These are phyloP conservation scores for Lactarius trivialis DNA, from an alignment of 768 basidiomycete genomes.

Conservation along the genomic window DNA sequence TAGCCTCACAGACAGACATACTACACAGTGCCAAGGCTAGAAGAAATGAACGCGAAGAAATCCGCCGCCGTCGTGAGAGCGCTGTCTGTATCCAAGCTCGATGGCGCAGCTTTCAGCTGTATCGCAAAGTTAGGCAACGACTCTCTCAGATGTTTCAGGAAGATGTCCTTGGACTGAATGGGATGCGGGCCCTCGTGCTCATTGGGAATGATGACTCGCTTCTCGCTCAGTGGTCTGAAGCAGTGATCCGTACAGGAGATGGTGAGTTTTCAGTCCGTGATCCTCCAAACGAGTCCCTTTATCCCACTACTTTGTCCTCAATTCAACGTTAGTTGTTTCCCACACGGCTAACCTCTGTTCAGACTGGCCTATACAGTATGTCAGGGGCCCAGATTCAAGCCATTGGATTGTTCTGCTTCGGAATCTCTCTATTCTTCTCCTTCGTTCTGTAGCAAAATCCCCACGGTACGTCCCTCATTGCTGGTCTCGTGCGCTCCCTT, in stretches of 20 bases:
- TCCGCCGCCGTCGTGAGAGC: constrained; percentile 48
- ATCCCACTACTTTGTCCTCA: neutral
- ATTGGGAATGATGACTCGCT: constrained; percentile 45
- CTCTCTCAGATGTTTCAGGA: constrained; percentile 45
- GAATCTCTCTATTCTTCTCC: constrained; percentile 41
- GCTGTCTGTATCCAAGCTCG: constrained; percentile 60
- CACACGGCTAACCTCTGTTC: constrained; percentile 24
- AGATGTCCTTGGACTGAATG: constrained; percentile 48
- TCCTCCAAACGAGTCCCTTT: neutral
- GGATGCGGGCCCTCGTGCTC: constrained; percentile 59
- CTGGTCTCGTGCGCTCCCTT: neutral
- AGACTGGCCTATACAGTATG: constrained; percentile 40
- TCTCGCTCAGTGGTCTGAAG: constrained; percentile 42
- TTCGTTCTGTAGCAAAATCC: constrained; percentile 43
- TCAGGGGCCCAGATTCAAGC: constrained; percentile 32
- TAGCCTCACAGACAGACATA: constrained; percentile 48
- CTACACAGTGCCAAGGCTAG: constrained; percentile 56
- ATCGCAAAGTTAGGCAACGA: constrained; percentile 36
- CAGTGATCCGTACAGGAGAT: constrained; percentile 29
- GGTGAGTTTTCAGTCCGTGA: constrained; percentile 23
- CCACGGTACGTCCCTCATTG: constrained; percentile 40
- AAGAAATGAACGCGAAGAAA: constrained; percentile 50
- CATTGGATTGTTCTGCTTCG: constrained; percentile 62
- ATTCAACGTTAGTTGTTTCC: neutral
- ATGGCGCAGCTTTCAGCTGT: constrained; percentile 53